Conservation (phyloP, 2,329 filamentous ascomycete genomes). For the Orbilia javanica region DNA sequence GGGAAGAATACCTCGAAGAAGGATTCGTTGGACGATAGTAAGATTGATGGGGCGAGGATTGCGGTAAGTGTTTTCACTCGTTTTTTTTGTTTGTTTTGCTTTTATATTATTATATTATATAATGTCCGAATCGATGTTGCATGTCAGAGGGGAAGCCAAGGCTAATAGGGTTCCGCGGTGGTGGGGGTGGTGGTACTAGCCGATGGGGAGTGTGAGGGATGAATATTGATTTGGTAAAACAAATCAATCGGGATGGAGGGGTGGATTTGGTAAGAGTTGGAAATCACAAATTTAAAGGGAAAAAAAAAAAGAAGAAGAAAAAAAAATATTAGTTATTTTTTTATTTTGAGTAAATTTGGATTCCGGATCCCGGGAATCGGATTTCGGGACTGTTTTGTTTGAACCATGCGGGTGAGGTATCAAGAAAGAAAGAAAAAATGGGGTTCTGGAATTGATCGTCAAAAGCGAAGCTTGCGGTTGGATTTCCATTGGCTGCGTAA, state of each 20-base stretch:
- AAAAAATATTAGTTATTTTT: too few relatives aligned
- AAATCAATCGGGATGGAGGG: neutral
- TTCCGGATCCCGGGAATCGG: neutral
- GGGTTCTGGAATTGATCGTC: neutral
- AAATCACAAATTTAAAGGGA: neutral
- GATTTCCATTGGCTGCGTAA: neutral
- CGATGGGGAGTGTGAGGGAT: conserved; percentile 45
- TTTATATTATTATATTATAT: neutral
- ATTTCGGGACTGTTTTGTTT: too few relatives aligned
- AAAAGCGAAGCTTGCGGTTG: conserved; percentile 48
- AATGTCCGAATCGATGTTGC: neutral
- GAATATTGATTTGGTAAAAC: conserved; percentile 26
- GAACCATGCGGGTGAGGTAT: neutral
- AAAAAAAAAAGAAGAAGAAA: too few relatives aligned
- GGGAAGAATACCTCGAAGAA: conserved; percentile 46
- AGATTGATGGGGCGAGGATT: conserved; percentile 47
- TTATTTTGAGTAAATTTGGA: neutral
- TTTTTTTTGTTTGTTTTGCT: neutral
- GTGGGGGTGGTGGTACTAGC: conserved; percentile 30
- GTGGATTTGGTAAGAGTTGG: neutral
- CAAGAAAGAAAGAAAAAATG: neutral
- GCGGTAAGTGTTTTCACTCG: conserved; percentile 16
- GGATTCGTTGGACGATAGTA: conserved; percentile 40
- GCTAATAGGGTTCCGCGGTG: conserved; percentile 6
- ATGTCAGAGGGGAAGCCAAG: neutral